Base-by-base conservation (phyloP, 2,329 filamentous ascomycete genomes). In the Didymellaceae sp. region DNA sequence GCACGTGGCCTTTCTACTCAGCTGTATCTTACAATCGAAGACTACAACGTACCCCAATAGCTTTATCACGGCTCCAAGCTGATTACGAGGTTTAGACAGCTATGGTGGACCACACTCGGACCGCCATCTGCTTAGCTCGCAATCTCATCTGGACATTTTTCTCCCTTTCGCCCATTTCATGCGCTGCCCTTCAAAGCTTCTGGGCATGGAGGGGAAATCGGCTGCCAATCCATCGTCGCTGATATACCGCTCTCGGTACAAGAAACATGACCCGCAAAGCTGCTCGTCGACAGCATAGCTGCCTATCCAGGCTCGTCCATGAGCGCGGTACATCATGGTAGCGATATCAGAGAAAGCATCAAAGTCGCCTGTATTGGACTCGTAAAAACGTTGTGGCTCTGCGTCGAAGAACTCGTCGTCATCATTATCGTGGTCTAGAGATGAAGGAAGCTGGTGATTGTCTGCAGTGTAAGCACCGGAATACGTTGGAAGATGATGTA, bases 121-220 rank as follows among this genome's bases (percentile, higher is more conserved):
- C n/a, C n/a, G n/a, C n/a, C n/a, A n/a, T n/a, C n/a, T n/a, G n/a
- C n/a, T n/a, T n/a, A n/a, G n/a, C n/a, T n/a, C n/a, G n/a, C n/a
- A n/a, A n/a, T n/a, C n/a, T n/a, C n/a, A n/a, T n/a, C n/a, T n/a
- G n/a, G n/a, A n/a, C n/a, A n/a, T n/a, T n/a, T n/a, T n/a, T n/a
- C n/a, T n/a, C n/a, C n/a, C n/a, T n/a, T n/a, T n/a, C n/a, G n/a
- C n/a, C 38, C 31, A 37, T 24, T 37, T 48, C 6, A 5, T 24
- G 2, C 41, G 47, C 7, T 40, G 34, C 1, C 47, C 41, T 7
- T 51, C 40, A 13, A 44, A 45, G 10, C 40, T 51, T 10, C n/a
- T 43, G 2, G 54, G 54, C 34, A 51, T 51, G 8, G 51, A 35
- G 9, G 54, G 45, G 30, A 54, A 57, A 18, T 57, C 54, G 5